Conservation (phyloP, 2,329 filamentous ascomycete genomes). For the Gliomastix tumulicola region DNA sequence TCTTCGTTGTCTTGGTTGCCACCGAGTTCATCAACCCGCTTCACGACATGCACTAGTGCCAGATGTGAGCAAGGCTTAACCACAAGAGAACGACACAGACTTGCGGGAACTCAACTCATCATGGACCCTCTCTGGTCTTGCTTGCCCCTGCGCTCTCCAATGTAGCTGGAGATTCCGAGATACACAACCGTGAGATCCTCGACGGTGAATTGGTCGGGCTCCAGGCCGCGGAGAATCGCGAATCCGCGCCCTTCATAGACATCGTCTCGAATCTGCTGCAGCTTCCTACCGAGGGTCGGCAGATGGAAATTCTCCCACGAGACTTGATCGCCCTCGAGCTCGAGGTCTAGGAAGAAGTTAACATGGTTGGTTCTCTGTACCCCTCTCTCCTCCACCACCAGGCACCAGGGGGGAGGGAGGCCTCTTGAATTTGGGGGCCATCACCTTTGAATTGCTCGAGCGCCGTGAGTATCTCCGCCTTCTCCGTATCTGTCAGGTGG, state of each 20-base stretch:
- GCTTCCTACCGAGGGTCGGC: slow-evolving; percentile 1
- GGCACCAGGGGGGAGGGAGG: too few relatives aligned
- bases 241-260: slow-evolving; percentile 2
- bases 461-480: neutral
- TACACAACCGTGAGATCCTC: slow-evolving; percentile 1
- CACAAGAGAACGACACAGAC: neutral
- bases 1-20: neutral
- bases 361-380: neutral
- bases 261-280: neutral
- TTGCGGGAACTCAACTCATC: neutral
- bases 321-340: neutral
- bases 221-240: slow-evolving; percentile 2
- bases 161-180: slow-evolving; percentile 1
- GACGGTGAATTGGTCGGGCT: neutral
- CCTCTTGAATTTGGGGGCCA: too few relatives aligned
- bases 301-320: slow-evolving; percentile 1
- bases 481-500: neutral
- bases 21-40: neutral
- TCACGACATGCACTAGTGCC: neutral
- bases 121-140: neutral
- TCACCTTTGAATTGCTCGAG: too few relatives aligned
- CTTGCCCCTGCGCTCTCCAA: slow-evolving; percentile 1
- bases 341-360: neutral
- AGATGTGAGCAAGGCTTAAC: neutral
- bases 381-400: neutral